Conservation (phyloP, 345 rosid genomes). For the Barbarea vulgaris region DNA sequence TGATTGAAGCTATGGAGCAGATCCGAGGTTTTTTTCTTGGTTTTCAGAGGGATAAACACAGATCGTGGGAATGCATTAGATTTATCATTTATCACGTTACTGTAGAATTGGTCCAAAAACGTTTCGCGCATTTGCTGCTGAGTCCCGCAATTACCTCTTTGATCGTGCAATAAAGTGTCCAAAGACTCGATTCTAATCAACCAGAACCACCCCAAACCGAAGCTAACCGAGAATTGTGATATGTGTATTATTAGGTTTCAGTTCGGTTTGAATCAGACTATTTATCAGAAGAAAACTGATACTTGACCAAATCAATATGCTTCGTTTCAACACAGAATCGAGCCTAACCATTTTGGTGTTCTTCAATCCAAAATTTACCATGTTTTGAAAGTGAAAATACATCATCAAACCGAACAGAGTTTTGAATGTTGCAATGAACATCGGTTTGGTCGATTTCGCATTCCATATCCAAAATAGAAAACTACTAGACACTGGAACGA, state of each 20-base stretch:
- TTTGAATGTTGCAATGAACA: not conserved
- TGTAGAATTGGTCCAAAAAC: slow-evolving; percentile 42
- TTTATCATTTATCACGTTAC: slow-evolving; percentile 25
- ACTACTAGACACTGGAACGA: not conserved
- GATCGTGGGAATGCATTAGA: not conserved
- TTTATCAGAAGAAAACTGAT: not conserved
- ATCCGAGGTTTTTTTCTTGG: slow-evolving; percentile 14
- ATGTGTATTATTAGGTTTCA: not conserved
- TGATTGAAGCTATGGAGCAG: slow-evolving; percentile 30
- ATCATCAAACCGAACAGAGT: not conserved
- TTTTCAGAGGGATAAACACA: slow-evolving; percentile 23
- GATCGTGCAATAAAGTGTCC: slow-evolving; percentile 31
- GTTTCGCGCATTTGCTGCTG: slow-evolving; percentile 45
- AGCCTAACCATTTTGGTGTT: not conserved
- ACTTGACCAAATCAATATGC: not conserved
- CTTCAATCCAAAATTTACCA: not conserved
- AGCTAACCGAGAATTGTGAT: not conserved
- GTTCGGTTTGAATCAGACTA: not conserved
- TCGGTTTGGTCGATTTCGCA: too few species aligned
- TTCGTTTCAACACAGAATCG: not conserved
- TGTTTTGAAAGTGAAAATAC: not conserved
- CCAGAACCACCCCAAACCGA: slow-evolving; percentile 9
- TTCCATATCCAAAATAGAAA: too few species aligned
- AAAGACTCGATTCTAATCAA: slow-evolving; percentile 8
- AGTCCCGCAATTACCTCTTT: slow-evolving; percentile 37